Conservation (phyloP, 2,329 filamentous ascomycete genomes). For the Ceratocystis cubensis region DNA sequence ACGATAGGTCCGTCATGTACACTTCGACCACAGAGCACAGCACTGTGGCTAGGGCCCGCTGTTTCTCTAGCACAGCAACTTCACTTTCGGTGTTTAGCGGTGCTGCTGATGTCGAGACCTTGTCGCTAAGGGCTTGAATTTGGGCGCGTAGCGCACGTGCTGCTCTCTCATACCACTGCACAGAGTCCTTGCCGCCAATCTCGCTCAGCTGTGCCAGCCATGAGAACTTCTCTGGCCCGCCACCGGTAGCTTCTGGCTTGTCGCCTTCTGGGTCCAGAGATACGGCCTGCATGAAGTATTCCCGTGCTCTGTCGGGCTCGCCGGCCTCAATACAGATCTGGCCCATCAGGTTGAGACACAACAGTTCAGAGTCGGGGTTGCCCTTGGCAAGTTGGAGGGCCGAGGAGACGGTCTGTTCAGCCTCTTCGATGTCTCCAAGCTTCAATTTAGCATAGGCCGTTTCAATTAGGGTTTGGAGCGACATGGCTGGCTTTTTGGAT, state of each 20-base stretch:
- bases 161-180: slow-evolving; percentile 57
- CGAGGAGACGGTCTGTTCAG: slow-evolving; percentile 31
- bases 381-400: slow-evolving; percentile 34
- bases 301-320: slow-evolving; percentile 61
- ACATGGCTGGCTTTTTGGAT: slow-evolving; percentile 27
- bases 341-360: slow-evolving; percentile 62
- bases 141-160: slow-evolving; percentile 58
- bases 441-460: slow-evolving; percentile 34
- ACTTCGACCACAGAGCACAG: slow-evolving; percentile 90
- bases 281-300: slow-evolving; percentile 60
- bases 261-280: slow-evolving; percentile 63
- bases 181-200: slow-evolving; percentile 52
- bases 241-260: slow-evolving; percentile 57
- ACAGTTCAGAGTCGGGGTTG: slow-evolving; percentile 41
- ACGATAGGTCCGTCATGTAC: slow-evolving; percentile 96
- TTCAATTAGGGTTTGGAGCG: slow-evolving; percentile 27
- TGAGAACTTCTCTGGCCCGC: slow-evolving; percentile 85
- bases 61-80: slow-evolving; percentile 50
- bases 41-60: slow-evolving; percentile 73
- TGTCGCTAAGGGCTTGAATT: slow-evolving; percentile 48
- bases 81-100: slow-evolving; percentile 28
- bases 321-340: slow-evolving; percentile 75
- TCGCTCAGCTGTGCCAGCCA: slow-evolving; percentile 85
- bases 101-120: not conserved
- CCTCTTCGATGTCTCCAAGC: slow-evolving; percentile 33